A percentile compares a stretch with the other conserved stretches of the same genome.
Conservation (phyloP, 1,284 basidiomycete species). For the Coriolopsis trogii region DNA sequence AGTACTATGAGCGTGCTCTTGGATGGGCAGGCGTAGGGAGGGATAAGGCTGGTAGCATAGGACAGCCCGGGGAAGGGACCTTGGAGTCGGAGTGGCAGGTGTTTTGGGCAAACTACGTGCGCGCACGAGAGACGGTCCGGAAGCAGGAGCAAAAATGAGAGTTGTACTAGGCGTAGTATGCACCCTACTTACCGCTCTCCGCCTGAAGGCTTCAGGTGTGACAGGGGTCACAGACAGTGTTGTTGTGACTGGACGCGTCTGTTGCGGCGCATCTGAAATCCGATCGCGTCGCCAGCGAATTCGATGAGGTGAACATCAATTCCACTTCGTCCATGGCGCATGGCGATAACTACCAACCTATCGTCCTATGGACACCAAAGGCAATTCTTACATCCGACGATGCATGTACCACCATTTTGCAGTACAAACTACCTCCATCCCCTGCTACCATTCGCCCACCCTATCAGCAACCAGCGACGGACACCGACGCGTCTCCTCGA, state of each 20-base stretch:
- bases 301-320: not conserved
- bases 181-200: too few relatives aligned
- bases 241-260: too few relatives aligned
- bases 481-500: not conserved
- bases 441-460: slow-evolving; percentile 27
- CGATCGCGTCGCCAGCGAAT: not conserved
- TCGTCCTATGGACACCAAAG: slow-evolving; percentile 33
- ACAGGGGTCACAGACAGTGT: too few relatives aligned
- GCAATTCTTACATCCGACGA: slow-evolving; percentile 36
- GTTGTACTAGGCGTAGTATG: too few relatives aligned
- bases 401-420: slow-evolving; percentile 39
- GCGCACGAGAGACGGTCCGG: slow-evolving; percentile 37
- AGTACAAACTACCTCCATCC: slow-evolving; percentile 32
- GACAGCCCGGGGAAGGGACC: slow-evolving; percentile 51
- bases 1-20: slow-evolving; percentile 64
- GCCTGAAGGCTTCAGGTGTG: too few relatives aligned
- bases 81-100: slow-evolving; percentile 60
- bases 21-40: slow-evolving; percentile 59
- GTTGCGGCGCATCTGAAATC: too few relatives aligned
- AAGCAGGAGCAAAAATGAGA: slow-evolving; percentile 15
- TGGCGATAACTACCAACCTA: slow-evolving; percentile 19
- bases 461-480: slow-evolving; percentile 25
- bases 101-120: slow-evolving; percentile 52
- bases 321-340: not conserved
- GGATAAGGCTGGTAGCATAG: slow-evolving; percentile 38